A percentile compares a stretch with the other conserved stretches of the same genome.
Evolutionary conservation across 495 filamentous ascomycete genomes (phyloP).

Genomic region (Penicillium lividum): DNA sequence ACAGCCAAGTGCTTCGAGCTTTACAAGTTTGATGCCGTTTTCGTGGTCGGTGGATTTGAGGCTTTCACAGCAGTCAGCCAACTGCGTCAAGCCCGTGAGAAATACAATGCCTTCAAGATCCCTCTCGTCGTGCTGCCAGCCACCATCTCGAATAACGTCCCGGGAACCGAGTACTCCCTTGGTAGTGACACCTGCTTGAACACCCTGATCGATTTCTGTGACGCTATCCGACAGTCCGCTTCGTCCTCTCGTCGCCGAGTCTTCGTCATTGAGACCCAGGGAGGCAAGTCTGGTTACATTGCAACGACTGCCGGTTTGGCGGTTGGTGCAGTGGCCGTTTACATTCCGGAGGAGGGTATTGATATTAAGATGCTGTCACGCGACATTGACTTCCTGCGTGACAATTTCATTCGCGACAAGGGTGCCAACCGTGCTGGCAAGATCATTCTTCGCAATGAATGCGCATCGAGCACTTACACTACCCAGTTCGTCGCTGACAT

Average conservation of each 20-base stretch:
- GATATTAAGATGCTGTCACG: constrained; percentile 87
- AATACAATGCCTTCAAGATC: constrained; percentile 85
- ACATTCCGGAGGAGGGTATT: constrained; percentile 96
- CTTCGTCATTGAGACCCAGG: constrained; percentile 98
- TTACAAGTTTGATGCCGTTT: constrained; percentile 87
- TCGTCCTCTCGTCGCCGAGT: constrained; percentile 88
- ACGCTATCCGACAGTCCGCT: constrained; percentile 95
- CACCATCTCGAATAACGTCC: constrained; percentile 99
- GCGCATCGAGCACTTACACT: constrained; percentile 83
- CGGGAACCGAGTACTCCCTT: constrained; percentile 94
- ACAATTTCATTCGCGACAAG: constrained; percentile 80
- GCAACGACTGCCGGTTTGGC: constrained; percentile 86
- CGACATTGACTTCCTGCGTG: constrained; percentile 87
- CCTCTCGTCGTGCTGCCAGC: constrained; percentile 90
- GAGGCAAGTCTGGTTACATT: constrained; percentile 90
- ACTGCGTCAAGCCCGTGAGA: constrained; percentile 73
- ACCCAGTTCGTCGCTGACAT: constrained; percentile 93
- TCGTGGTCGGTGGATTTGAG: constrained; percentile 95
- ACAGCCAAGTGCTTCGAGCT: constrained; percentile 83
- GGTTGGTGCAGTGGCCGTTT: constrained; percentile 92
- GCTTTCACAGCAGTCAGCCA: constrained; percentile 91
- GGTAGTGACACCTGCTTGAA: constrained; percentile 98
- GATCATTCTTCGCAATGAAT: constrained; percentile 92
- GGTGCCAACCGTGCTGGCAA: constrained; percentile 92
- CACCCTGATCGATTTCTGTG: constrained; percentile 93